Base-by-base conservation (phyloP, 2,329 filamentous ascomycete genomes). In the Xenoacremonium recifei region DNA sequence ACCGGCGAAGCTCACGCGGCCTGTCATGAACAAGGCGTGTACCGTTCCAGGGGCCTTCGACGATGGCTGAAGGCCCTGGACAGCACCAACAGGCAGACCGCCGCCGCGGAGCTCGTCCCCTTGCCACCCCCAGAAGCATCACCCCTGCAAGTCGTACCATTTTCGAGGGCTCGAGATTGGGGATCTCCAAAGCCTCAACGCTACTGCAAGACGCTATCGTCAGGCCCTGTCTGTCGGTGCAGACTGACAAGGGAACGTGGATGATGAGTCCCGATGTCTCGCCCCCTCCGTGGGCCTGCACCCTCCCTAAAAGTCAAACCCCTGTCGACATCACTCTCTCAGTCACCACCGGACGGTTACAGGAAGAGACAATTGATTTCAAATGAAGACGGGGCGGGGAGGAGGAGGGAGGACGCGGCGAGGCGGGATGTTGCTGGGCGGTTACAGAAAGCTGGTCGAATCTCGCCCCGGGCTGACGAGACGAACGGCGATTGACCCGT, bases 161-260 rank as follows among this genome's bases (percentile, higher is more conserved):
- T 57, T 55, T 54, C 45, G 20, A 44, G 40, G 44, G 42, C 47
- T 54, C 43, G 47, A 57, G 54, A 57, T 57, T 57, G 50, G 54
- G 57, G 54, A 57, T 57, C 54, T 57, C 54, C 50, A 53, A 54
- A 53, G 46, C 44, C 47, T 40, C 45, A 47, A 32, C 54, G 51
- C 54, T 57, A 55, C 54, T 55, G 48, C 51, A 42, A 45, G 44
- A 37, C 49, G 45, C 46, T 50, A 57, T 55, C 43, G 50, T 50
- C 46, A 50, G 48, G 39, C 48, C 50, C 51, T 48, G 43, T 40
- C 51, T 44, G 44, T 54, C 50, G 51, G 51, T 50, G 48, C 42
- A 53, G 51, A 40, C 39, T 49, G 51, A 48, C 45, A 44, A 47
- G 39, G 16, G 21, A 35, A 23, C 32, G 29, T 39, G 17, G 36